Conservation (phyloP, 331 rosid genomes). For the Malus hybrid region DNA sequence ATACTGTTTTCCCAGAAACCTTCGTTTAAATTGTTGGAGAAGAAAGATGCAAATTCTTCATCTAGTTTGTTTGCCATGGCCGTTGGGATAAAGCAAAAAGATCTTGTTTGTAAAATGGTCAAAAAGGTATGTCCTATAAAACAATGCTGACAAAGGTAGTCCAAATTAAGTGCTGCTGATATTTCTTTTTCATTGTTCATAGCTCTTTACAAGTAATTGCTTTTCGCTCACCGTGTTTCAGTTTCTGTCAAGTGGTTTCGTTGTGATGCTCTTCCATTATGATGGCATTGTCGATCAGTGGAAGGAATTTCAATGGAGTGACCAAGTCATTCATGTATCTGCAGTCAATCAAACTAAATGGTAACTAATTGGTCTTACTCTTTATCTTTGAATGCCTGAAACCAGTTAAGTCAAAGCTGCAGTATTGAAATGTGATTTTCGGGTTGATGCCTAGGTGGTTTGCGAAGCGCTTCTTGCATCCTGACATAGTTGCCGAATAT, state of each 20-base stretch:
- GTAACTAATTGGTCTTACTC: slow-evolving; percentile 18
- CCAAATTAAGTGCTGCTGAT: not conserved
- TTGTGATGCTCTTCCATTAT: slow-evolving; percentile 84
- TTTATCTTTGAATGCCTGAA: slow-evolving; percentile 6
- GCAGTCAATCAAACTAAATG: slow-evolving; percentile 72
- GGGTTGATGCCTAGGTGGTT: slow-evolving; percentile 72
- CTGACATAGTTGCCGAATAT: slow-evolving; percentile 83
- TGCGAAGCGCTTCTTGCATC: slow-evolving; percentile 95
- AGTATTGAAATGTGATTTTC: slow-evolving; percentile 1
- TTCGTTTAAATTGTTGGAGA: slow-evolving; percentile 35
- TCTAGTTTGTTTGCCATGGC: slow-evolving; percentile 57
- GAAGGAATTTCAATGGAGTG: slow-evolving; percentile 59
- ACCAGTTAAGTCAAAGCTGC: not conserved
- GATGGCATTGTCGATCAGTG: slow-evolving; percentile 65
- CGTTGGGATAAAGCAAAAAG: slow-evolving; percentile 71
- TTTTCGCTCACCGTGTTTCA: slow-evolving; percentile 20
- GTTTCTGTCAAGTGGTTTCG: slow-evolving; percentile 63
- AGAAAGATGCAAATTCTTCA: slow-evolving; percentile 31
- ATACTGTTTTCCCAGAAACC: slow-evolving; percentile 23
- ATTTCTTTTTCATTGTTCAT: not conserved
- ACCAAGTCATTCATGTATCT: slow-evolving; percentile 56
- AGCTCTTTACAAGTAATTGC: not conserved
- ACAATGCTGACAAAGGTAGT: not conserved
- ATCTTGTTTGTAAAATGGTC: slow-evolving; percentile 69
- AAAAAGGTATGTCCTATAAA: slow-evolving; percentile 48